Evolutionary conservation across 768 basidiomycete species (phyloP).

Genomic region (Inosperma sp.): DNA sequence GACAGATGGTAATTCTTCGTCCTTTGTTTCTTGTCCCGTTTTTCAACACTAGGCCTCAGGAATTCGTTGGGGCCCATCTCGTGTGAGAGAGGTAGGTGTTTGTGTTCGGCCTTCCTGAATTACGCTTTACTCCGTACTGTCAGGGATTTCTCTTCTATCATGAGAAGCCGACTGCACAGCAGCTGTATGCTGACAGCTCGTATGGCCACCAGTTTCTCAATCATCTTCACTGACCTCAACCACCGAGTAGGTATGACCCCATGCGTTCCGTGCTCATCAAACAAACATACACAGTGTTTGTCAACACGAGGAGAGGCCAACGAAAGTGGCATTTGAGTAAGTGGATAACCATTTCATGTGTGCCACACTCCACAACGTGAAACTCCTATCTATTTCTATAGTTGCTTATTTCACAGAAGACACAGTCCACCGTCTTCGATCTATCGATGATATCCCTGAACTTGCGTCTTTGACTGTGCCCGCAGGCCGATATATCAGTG

Average conservation of each 20-base stretch:
- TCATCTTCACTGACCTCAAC: constrained; percentile 13
- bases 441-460: constrained; percentile 60
- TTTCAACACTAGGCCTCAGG: constrained; percentile 29
- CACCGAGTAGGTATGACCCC: constrained; percentile 23
- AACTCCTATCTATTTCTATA: constrained; percentile 23
- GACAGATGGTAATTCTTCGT: constrained; percentile 56
- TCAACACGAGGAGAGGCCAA: constrained; percentile 60
- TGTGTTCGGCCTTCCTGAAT: neutral
- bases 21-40: neutral
- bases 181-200: constrained; percentile 43
- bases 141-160: constrained; percentile 80
- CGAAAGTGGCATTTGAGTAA: constrained; percentile 81
- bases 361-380: neutral
- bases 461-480: constrained; percentile 52
- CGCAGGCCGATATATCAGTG: constrained; percentile 65
- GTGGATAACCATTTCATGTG: constrained; percentile 21
- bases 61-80: constrained; percentile 74
- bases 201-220: constrained; percentile 31
- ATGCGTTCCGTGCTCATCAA: constrained; percentile 54
- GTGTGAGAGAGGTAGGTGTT: constrained; percentile 62
- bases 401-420: constrained; percentile 81
- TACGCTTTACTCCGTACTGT: constrained; percentile 5
- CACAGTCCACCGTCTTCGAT: constrained; percentile 52
- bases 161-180: constrained; percentile 57
- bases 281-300: constrained; percentile 78